Percentiles rank a stretch among this genome's conserved stretches.
These are phyloP conservation scores for Coemansia sp. DNA, from an alignment of 192 early-diverging fungal species.

Conservation along the genomic window DNA sequence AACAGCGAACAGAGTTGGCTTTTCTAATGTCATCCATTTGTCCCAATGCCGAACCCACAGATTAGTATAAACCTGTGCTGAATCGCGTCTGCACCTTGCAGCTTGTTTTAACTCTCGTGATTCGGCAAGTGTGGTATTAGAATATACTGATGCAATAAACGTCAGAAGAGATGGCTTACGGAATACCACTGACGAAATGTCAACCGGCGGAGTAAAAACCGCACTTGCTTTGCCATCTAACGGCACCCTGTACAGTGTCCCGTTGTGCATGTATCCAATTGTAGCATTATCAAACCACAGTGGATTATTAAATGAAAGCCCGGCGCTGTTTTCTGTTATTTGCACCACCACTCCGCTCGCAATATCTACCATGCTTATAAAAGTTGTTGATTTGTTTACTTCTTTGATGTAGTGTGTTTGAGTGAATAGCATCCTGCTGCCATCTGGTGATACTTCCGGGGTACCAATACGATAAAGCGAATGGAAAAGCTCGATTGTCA, in stretches of 20 bases:
- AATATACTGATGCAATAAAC: conserved; percentile 31
- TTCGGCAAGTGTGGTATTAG: conserved; percentile 42
- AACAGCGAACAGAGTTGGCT: conserved; percentile 60
- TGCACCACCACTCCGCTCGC: conserved; percentile 5
- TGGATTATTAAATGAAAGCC: conserved; percentile 19
- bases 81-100: conserved; percentile 38
- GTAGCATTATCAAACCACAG: conserved; percentile 30
- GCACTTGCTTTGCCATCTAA: conserved; percentile 8
- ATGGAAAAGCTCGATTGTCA: conserved; percentile 28
- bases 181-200: conserved; percentile 21
- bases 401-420: conserved; percentile 27
- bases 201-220: conserved; percentile 14
- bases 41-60: conserved; percentile 82
- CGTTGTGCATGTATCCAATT: conserved; percentile 30
- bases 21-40: conserved; percentile 58
- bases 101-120: conserved; percentile 38
- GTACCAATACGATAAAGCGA: conserved; percentile 21
- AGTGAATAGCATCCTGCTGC: conserved; percentile 16
- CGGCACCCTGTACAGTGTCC: conserved; percentile 12
- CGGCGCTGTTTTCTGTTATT: conserved; percentile 14
- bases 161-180: conserved; percentile 3
- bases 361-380: conserved; percentile 23
- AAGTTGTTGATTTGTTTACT: conserved; percentile 22
- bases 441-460: conserved; percentile 32
- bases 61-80: conserved; percentile 63